Conservation (phyloP, 192 early-diverging fungal genomes). For the Spinellus fusiger region DNA sequence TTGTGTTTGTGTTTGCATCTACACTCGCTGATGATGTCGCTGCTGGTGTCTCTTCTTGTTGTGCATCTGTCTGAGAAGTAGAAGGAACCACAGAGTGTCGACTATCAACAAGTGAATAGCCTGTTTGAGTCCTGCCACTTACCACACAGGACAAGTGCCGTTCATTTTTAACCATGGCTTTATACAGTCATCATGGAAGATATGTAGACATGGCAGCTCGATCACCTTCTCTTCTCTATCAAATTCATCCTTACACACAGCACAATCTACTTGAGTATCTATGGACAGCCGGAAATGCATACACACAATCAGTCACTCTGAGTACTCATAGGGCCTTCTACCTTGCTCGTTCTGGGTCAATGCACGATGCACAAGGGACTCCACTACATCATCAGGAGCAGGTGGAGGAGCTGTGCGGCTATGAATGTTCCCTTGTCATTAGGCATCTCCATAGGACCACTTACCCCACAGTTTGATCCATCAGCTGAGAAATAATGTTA, state of each 20-base stretch:
- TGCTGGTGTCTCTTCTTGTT: too few relatives aligned
- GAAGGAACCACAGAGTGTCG: too few relatives aligned
- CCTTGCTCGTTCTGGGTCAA: slow-evolving; percentile 48
- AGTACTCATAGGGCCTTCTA: not conserved
- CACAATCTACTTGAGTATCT: slow-evolving; percentile 68
- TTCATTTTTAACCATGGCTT: slow-evolving; percentile 91
- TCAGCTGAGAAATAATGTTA: slow-evolving; percentile 81
- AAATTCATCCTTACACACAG: slow-evolving; percentile 91
- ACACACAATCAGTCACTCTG: not conserved
- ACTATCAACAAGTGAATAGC: too few relatives aligned
- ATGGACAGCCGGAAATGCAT: not conserved
- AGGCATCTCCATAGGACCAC: not conserved
- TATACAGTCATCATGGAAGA: slow-evolving; percentile 87
- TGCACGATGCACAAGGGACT: slow-evolving; percentile 47
- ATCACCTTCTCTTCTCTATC: slow-evolving; percentile 55
- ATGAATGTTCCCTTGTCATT: not conserved
- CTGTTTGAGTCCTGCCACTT: slow-evolving; percentile 11
- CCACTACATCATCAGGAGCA: slow-evolving; percentile 71
- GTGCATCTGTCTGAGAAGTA: too few relatives aligned
- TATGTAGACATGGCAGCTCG: slow-evolving; percentile 77
- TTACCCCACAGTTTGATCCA: slow-evolving; percentile 64
- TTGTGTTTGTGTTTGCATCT: too few relatives aligned
- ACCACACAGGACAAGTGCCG: slow-evolving; percentile 90
- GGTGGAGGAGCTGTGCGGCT: slow-evolving; percentile 76
- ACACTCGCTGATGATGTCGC: too few relatives aligned